Evolutionary conservation across 2,329 filamentous ascomycete genomes (phyloP).

Genomic region (Stromatinia cepivora): DNA sequence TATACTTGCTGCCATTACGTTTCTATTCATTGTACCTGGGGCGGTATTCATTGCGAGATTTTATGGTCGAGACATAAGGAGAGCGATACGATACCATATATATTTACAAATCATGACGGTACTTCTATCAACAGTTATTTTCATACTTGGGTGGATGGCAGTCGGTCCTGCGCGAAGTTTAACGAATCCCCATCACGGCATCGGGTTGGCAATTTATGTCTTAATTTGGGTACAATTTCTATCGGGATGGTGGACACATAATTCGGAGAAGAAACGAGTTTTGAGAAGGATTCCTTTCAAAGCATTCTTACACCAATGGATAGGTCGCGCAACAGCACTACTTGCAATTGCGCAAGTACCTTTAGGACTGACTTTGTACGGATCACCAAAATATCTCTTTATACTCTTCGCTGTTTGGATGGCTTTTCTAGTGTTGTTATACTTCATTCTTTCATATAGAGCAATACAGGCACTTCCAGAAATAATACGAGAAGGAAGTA

Average conservation of each 20-base stretch:
- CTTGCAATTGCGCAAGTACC: constrained; percentile 86
- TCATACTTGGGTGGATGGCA: constrained; percentile 75
- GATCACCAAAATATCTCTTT: constrained; percentile 82
- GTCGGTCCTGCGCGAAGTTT: constrained; percentile 71
- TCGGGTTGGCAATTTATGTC: constrained; percentile 76
- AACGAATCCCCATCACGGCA: constrained; percentile 82
- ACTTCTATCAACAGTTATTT: constrained; percentile 66
- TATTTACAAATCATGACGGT: constrained; percentile 72
- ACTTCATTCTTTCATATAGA: constrained; percentile 77
- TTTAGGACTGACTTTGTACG: constrained; percentile 86
- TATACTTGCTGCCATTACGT: constrained; percentile 69
- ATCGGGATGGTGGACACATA: constrained; percentile 62
- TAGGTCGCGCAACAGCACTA: constrained; percentile 74
- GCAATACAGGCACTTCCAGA: constrained; percentile 51
- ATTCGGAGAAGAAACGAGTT: constrained; percentile 45
- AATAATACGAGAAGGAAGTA: constrained; percentile 41
- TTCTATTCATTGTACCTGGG: constrained; percentile 70
- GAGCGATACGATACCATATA: constrained; percentile 68
- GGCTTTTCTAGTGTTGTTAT: constrained; percentile 68
- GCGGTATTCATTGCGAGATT: constrained; percentile 76
- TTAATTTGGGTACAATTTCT: constrained; percentile 70
- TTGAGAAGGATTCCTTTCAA: constrained; percentile 44
- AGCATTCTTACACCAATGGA: constrained; percentile 74
- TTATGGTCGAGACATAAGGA: constrained; percentile 60
- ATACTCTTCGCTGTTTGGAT: constrained; percentile 82